Evolutionary conservation across 2,329 filamentous ascomycete species (phyloP), one percentile per base, ranked within the genome.

Genomic region (Raffaelea ambrosiae): DNA sequence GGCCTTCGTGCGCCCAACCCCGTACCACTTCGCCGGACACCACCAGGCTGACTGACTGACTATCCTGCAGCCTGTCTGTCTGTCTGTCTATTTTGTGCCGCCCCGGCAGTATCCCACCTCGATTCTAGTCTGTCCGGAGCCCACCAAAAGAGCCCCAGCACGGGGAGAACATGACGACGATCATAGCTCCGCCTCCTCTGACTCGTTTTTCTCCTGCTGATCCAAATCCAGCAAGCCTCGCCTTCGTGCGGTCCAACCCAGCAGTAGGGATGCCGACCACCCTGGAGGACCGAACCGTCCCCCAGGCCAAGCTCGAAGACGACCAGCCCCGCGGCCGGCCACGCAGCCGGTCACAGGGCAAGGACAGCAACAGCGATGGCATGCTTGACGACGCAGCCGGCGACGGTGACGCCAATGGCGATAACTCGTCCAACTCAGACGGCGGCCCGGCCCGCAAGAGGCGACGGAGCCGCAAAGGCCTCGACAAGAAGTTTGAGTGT

Each of bases 401-500:
- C 11, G 61, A 66, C 16, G 63, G 57, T 20, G 67, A 70, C 40
- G 63, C 59, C 14, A 66, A 67, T 51, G 67, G 69, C 48, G 71
- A 63, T 18, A 68, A 70, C 51, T 76, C 74, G 5, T 76, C 73
- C 31, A 74, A 73, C 55, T 74, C 72, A 3, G 73, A 77, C 26
- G 26, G n/a, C n/a, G 73, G 74, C 1, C 73, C 74, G 3, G 66
- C 68, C 5, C 71, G 73, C 48, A 81, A 88, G 66, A 71, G 84
- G 49, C 71, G 84, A 55, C 70, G 85, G 48, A 89, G 85, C 66
- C 79, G 86, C 54, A 89, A 89, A 63, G 84, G 84, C 3, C 68
- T 88, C 38, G 86, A 89, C 63, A 90, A 89, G 68, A 81, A 83
- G 59, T 91, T 89, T 54, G 83, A 86, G 59, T 98, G 93, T 62